phyloP scores from a whole-genome alignment of 495 filamentous ascomycete genomes.

The Extremus antarcticus region DNA sequence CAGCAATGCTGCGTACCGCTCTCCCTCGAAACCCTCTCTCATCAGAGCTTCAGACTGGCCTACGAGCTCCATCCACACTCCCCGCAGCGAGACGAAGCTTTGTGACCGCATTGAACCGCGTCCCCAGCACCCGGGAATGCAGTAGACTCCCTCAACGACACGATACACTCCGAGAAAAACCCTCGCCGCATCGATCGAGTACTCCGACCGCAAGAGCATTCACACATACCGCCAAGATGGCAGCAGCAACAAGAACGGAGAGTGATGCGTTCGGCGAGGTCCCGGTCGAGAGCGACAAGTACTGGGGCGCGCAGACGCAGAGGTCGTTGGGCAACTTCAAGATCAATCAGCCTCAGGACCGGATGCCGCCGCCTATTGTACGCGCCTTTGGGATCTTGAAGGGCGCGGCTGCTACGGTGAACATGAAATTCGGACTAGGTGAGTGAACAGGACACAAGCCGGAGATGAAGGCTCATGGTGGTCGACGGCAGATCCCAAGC shows the following conservation, averaged over 20 bases:
- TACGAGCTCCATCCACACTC: not conserved
- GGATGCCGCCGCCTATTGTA: conserved; percentile 89
- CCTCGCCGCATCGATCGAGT: not conserved
- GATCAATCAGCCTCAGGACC: conserved; percentile 98
- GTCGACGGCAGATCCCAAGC: conserved; percentile 58
- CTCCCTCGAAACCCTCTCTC: not conserved
- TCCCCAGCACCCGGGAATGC: not conserved
- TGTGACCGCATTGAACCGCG: not conserved
- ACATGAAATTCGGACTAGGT: conserved; percentile 93
- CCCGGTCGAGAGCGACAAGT: conserved; percentile 80
- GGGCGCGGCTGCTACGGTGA: conserved; percentile 90
- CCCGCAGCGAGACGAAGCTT: not conserved
- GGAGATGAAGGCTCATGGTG: not conserved
- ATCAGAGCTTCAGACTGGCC: not conserved
- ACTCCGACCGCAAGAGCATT: conserved; percentile 11
- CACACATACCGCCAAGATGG: conserved; percentile 23
- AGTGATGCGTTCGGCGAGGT: conserved; percentile 97
- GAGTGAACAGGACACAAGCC: conserved; percentile 27
- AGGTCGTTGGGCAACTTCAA: conserved; percentile 94
- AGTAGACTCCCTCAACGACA: not conserved
- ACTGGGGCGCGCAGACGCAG: conserved; percentile 99
- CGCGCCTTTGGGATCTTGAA: conserved; percentile 95
- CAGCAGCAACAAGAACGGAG: conserved; percentile 56
- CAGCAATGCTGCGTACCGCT: not conserved
- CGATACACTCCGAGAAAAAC: not conserved